A percentile compares a stretch with the other conserved stretches of the same genome.
Evolutionary conservation across 306 rosid species (phyloP).

Genomic region (Trifolium subterraneum): DNA sequence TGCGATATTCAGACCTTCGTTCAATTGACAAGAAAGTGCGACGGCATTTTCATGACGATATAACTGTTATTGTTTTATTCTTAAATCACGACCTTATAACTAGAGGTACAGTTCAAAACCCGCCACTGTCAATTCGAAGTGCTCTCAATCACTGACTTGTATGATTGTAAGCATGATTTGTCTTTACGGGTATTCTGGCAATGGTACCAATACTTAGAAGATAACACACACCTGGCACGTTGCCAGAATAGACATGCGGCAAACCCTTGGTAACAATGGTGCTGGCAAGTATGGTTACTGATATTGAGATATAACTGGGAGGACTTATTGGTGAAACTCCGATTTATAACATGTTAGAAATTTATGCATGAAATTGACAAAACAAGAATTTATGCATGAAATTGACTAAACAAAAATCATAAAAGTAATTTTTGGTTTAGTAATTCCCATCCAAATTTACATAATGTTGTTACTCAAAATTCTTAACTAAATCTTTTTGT

Average conservation of each 20-base stretch:
- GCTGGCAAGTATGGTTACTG: conserved; percentile 32
- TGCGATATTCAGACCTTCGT: conserved; percentile 81
- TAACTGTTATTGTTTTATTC: conserved; percentile 87
- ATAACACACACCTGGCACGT: conserved; percentile 29
- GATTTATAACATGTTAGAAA: conserved; percentile 47
- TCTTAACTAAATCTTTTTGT: neutral
- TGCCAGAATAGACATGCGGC: conserved; percentile 16
- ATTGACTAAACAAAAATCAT: neutral
- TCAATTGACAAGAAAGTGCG: conserved; percentile 84
- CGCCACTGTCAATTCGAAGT: conserved; percentile 67
- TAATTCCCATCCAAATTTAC: conserved; percentile 4
- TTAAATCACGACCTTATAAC: conserved; percentile 82
- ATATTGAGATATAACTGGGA: conserved; percentile 28
- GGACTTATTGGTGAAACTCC: conserved; percentile 29
- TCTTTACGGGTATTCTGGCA: conserved; percentile 39
- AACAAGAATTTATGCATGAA: neutral
- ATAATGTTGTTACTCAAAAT: neutral
- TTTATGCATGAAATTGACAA: conserved; percentile 19
- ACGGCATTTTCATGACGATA: conserved; percentile 88
- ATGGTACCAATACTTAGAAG: conserved; percentile 14
- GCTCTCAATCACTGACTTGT: conserved; percentile 59
- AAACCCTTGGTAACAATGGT: conserved; percentile 19
- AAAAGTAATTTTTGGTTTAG: conserved; percentile 25
- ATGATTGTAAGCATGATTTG: conserved; percentile 32
- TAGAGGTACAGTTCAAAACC: conserved; percentile 53